A percentile compares a stretch with the other conserved stretches of the same genome.
Evolutionary conservation across 2,329 filamentous ascomycete species (phyloP).

Genomic region (Talaromyces sp.): DNA sequence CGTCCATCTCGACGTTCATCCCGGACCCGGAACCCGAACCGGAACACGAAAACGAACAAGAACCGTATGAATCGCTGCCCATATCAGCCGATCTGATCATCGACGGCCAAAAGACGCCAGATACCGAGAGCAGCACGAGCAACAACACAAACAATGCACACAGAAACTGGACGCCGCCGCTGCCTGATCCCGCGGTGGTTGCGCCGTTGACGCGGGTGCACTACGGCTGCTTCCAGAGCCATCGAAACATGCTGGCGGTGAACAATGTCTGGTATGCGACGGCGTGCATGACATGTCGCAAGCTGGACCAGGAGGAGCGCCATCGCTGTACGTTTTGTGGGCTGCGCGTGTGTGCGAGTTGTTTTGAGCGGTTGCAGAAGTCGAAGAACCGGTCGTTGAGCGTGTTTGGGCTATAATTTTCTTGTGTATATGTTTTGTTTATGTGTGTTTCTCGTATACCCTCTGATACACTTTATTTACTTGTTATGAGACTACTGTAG

Average conservation of each 20-base stretch:
- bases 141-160: background rate
- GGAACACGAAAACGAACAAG: no score
- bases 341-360: slow-evolving; percentile 33
- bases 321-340: slow-evolving; percentile 38
- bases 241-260: slow-evolving; percentile 28
- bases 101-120: background rate
- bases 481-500: no score
- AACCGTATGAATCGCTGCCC: background rate
- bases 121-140: slow-evolving; percentile 1
- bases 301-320: slow-evolving; percentile 30
- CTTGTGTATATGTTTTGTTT: background rate
- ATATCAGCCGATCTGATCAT: background rate
- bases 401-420: background rate
- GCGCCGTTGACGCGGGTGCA: slow-evolving; percentile 29
- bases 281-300: slow-evolving; percentile 39
- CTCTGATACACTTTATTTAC: no score
- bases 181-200: slow-evolving; percentile 27
- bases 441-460: background rate
- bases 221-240: slow-evolving; percentile 34
- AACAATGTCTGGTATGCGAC: slow-evolving; percentile 35
- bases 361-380: slow-evolving; percentile 28
- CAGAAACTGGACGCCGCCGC: slow-evolving; percentile 17
- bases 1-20: slow-evolving; percentile 25
- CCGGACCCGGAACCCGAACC: slow-evolving; percentile 24
- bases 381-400: slow-evolving; percentile 25